A percentile compares a stretch with the other conserved stretches of the same genome.
phyloP scores from a whole-genome alignment of 2,329 filamentous ascomycete genomes.

The Hirsutella thompsonii region DNA sequence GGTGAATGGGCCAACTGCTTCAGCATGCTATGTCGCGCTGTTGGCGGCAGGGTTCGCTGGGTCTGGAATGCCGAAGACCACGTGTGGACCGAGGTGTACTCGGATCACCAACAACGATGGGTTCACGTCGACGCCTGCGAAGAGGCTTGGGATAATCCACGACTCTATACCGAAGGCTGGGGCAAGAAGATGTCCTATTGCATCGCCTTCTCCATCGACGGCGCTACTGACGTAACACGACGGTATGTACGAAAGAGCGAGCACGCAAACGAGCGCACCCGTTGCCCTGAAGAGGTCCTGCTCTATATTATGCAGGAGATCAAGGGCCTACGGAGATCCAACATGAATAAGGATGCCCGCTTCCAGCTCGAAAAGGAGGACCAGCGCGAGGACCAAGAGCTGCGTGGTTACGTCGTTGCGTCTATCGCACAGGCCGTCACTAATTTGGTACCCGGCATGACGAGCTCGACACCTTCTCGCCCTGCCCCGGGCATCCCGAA shows the following conservation, averaged over 20 bases:
- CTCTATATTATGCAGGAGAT: slow-evolving; percentile 90
- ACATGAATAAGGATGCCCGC: slow-evolving; percentile 75
- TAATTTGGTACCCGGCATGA: slow-evolving; percentile 44
- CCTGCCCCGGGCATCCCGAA: slow-evolving; percentile 14
- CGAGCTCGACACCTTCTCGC: slow-evolving; percentile 13
- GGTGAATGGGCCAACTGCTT: slow-evolving; percentile 99
- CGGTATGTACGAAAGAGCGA: slow-evolving; percentile 60
- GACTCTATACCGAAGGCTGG: slow-evolving; percentile 90
- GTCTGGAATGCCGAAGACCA: slow-evolving; percentile 98
- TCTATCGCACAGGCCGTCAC: slow-evolving; percentile 63
- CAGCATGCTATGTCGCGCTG: slow-evolving; percentile 90
- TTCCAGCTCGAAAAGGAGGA: slow-evolving; percentile 75
- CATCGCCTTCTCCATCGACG: slow-evolving; percentile 90
- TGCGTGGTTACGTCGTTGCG: slow-evolving; percentile 60
- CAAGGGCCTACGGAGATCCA: slow-evolving; percentile 66
- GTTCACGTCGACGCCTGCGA: slow-evolving; percentile 95
- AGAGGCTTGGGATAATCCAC: slow-evolving; percentile 87
- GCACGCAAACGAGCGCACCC: slow-evolving; percentile 60
- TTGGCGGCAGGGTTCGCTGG: slow-evolving; percentile 87
- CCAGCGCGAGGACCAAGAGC: slow-evolving; percentile 59
- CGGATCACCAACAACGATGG: slow-evolving; percentile 85
- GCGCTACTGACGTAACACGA: slow-evolving; percentile 52
- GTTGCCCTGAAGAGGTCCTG: slow-evolving; percentile 79
- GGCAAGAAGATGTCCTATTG: slow-evolving; percentile 94
- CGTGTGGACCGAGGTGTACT: slow-evolving; percentile 97